These are phyloP conservation scores for Xylogone sp. DNA, from an alignment of 2,329 filamentous ascomycete genomes.

Conservation along the genomic window DNA sequence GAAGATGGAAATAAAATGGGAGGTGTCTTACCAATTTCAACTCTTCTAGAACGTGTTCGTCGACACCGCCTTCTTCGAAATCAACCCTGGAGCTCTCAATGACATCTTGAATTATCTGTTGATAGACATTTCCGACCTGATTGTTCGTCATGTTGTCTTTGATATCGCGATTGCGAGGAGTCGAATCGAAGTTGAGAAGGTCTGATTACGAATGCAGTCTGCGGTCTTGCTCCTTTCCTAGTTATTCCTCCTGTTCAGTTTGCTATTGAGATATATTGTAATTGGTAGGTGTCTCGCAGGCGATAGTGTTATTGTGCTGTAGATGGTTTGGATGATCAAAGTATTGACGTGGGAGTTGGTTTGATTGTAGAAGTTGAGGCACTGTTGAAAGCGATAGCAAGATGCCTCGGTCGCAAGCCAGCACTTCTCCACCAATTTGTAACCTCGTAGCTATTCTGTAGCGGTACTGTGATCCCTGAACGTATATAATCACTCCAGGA, in stretches of 20 bases:
- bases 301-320: background rate
- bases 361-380: background rate
- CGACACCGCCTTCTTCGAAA: constrained; percentile 94
- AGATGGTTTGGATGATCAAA: background rate
- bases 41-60: constrained; percentile 80
- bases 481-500: background rate
- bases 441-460: constrained; percentile 11
- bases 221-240: background rate
- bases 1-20: background rate
- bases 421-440: constrained; percentile 7
- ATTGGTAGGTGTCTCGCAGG: background rate
- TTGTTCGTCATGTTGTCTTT: constrained; percentile 26
- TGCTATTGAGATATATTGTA: background rate
- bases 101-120: constrained; percentile 75
- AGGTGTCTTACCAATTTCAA: constrained; percentile 71
- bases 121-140: constrained; percentile 68
- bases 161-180: constrained; percentile 5
- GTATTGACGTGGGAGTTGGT: background rate
- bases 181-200: constrained; percentile 1
- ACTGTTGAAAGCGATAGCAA: background rate
- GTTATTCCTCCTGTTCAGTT: background rate
- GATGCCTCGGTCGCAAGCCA: constrained; percentile 2
- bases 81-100: constrained; percentile 89
- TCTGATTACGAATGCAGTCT: background rate
- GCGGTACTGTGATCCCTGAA: constrained; percentile 3